Evolutionary conservation across 495 filamentous ascomycete species (phyloP).

Genomic region (Penicillium pulvis): DNA sequence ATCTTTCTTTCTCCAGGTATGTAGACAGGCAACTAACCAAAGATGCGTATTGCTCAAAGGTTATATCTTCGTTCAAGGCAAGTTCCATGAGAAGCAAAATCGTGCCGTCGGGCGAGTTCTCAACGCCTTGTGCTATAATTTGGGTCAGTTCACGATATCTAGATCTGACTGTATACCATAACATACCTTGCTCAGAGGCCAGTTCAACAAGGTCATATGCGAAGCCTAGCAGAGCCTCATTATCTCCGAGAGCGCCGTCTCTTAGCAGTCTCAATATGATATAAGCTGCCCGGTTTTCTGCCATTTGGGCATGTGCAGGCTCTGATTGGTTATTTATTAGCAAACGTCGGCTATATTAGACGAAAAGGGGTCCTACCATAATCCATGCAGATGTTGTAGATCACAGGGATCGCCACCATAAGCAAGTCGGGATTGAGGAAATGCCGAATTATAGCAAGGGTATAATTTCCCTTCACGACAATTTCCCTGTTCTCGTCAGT

Average conservation of each 20-base stretch:
- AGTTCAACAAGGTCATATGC: conserved; percentile 44
- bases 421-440: conserved; percentile 53
- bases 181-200: conserved; percentile 44
- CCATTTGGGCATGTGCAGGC: conserved; percentile 61
- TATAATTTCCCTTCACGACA: conserved; percentile 59
- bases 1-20: conserved; percentile 43
- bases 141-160: conserved; percentile 9
- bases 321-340: conserved; percentile 32
- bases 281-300: conserved; percentile 55
- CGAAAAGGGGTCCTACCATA: conserved; percentile 55
- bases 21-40: conserved; percentile 35
- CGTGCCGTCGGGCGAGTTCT: conserved; percentile 43
- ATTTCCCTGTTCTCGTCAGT: conserved; percentile 74
- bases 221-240: conserved; percentile 39
- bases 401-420: conserved; percentile 63
- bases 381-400: conserved; percentile 75
- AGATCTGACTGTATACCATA: not conserved
- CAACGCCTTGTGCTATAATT: conserved; percentile 37
- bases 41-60: conserved; percentile 34
- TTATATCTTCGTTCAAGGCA: conserved; percentile 25
- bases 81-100: conserved; percentile 41
- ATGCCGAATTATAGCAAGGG: conserved; percentile 56
- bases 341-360: not conserved
- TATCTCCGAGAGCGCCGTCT: conserved; percentile 33
- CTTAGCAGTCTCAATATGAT: conserved; percentile 42